Base-by-base conservation (phyloP, 805 yeast genomes). In the Cyberlindnera americana region DNA sequence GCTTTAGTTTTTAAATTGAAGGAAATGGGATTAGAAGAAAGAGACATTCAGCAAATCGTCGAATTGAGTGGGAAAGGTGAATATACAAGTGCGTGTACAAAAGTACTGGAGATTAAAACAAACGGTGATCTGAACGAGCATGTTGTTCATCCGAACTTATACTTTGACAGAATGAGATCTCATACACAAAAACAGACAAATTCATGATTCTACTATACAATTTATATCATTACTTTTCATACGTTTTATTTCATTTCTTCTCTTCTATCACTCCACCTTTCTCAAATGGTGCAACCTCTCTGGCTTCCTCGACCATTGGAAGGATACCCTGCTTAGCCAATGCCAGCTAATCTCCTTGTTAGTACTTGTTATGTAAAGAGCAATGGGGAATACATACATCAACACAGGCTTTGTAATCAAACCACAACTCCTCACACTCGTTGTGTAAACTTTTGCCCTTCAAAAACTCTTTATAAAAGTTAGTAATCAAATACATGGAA, bases 371-470 rank as follows among this genome's bases (percentile, higher is more conserved):
- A 21, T n/a, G n/a, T n/a, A n/a, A n/a, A n/a, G n/a, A n/a, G n/a
- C n/a, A n/a, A n/a, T n/a, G n/a, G n/a, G n/a, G 10, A 7, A 21
- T 21, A 22, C 56, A 13, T 33, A 75, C 76, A 51, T 87, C 82
- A 21, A 93, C 81, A 65, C 99, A 93, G n/a, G 79, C 80, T 52
- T 85, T 86, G 62, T 93, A 93, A 38, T 78, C 81, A 43, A 77
- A 75, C 96, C 97, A 93, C 23, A 86, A 73, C 22, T 82, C 91
- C 38, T 86, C 83, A 64, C 99, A 93, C 63, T 91, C 97, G 59
- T 91, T 91, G 52, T 83, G 73, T 40, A 77, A 64, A 27, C 70
- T 64, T 35, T 64, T 62, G 3, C 73, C 73, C 46, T 75, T 75
- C 33, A 84, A 65, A 50, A 84, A 84, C 61, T 83, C 72, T 54